phyloP scores from a whole-genome alignment of 2,329 filamentous ascomycete genomes.

The Colletotrichum nymphaeae region DNA sequence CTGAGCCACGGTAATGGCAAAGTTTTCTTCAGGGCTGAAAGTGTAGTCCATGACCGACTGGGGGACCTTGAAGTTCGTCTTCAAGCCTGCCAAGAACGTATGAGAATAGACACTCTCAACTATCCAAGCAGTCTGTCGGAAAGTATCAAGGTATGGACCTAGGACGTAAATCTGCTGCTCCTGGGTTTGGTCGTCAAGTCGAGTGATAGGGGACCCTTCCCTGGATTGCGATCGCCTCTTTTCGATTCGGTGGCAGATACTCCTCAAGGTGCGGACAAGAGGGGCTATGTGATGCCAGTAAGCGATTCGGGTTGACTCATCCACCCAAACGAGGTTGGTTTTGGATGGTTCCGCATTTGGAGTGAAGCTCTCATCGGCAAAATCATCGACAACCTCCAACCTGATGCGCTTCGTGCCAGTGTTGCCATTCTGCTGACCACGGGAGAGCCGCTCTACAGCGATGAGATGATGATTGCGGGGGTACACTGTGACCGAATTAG shows the following conservation, averaged over 20 bases:
- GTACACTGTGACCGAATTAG: slow-evolving; percentile 22
- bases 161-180: slow-evolving; percentile 1
- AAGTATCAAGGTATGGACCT: neutral
- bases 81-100: slow-evolving; percentile 20
- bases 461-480: slow-evolving; percentile 12
- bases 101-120: slow-evolving; percentile 33
- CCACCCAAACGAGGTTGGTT: slow-evolving; percentile 25
- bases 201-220: neutral
- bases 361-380: neutral
- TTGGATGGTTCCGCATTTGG: neutral
- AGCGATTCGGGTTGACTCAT: slow-evolving; percentile 28
- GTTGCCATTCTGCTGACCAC: slow-evolving; percentile 11
- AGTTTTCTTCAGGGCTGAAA: slow-evolving; percentile 15
- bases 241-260: slow-evolving; percentile 3
- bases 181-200: neutral
- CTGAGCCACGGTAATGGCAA: slow-evolving; percentile 6
- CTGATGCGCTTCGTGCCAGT: slow-evolving; percentile 26
- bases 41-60: slow-evolving; percentile 24
- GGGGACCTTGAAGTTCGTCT: slow-evolving; percentile 8
- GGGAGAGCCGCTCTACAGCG: slow-evolving; percentile 18
- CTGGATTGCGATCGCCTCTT: neutral
- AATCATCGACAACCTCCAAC: slow-evolving; percentile 1
- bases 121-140: slow-evolving; percentile 19
- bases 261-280: slow-evolving; percentile 16
- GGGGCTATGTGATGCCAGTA: slow-evolving; percentile 30